Evolutionary conservation across 441 rosid genomes (phyloP).

Genomic region (Adansonia rubrostipa): DNA sequence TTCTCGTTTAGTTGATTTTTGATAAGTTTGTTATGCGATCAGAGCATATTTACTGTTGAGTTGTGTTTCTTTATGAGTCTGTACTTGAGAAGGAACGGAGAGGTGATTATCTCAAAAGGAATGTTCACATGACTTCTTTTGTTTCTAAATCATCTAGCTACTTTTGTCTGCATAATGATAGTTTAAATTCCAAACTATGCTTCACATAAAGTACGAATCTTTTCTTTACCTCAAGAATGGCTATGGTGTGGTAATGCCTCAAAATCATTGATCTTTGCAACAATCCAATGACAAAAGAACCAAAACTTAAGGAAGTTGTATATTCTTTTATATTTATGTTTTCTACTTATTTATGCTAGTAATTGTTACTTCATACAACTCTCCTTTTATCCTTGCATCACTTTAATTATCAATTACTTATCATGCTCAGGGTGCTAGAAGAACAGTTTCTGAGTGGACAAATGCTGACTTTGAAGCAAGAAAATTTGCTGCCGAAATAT

Average conservation of each 20-base stretch:
- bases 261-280: constrained; percentile 97
- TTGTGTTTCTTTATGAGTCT: no score
- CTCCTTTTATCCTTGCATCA: neutral
- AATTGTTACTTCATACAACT: neutral
- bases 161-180: no score
- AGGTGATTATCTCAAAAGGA: no score
- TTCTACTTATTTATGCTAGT: neutral
- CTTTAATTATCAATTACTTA: neutral
- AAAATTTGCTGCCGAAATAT: constrained; percentile 71
- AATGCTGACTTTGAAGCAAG: constrained; percentile 83
- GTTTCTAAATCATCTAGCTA: no score
- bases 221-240: constrained; percentile 98
- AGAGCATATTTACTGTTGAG: no score
- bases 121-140: no score
- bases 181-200: constrained; percentile 80
- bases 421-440: constrained; percentile 79
- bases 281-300: constrained; percentile 97
- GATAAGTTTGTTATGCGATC: no score
- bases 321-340: neutral
- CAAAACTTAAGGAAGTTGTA: constrained; percentile 81
- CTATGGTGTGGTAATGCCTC: constrained; percentile 95
- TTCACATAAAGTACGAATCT: constrained; percentile 90
- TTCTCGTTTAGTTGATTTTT: no score
- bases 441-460: constrained; percentile 90
- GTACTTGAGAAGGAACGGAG: no score